A percentile compares a stretch with the other conserved stretches of the same genome.
These are phyloP conservation scores for Aegilops bicornis DNA, from an alignment of 176 grass and related monocot species.

Conservation along the genomic window DNA sequence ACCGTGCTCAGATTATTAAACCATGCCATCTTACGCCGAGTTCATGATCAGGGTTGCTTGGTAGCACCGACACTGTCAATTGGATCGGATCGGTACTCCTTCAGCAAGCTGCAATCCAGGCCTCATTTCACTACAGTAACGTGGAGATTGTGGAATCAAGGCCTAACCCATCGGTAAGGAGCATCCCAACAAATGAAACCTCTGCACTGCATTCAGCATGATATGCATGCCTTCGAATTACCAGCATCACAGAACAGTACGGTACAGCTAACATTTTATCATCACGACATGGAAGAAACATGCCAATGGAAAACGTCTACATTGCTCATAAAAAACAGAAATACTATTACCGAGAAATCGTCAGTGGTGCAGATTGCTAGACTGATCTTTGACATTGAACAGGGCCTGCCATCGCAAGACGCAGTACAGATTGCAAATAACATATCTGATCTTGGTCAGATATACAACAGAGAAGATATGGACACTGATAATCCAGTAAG, in stretches of 20 bases:
- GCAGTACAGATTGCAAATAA: conserved; percentile 84
- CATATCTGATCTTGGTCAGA: conserved; percentile 79
- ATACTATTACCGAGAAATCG: too few relatives aligned
- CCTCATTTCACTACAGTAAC: conserved; percentile 87
- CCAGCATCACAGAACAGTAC: too few relatives aligned
- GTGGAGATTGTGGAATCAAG: conserved; percentile 56
- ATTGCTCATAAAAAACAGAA: too few relatives aligned
- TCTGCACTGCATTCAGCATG: too few relatives aligned
- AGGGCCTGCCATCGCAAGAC: conserved; percentile 75
- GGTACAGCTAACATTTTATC: too few relatives aligned
- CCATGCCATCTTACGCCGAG: not conserved
- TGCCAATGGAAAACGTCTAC: too few relatives aligned
- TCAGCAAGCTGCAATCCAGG: conserved; percentile 93
- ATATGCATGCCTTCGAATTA: too few relatives aligned
- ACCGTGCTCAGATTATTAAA: not conserved
- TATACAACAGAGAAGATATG: conserved; percentile 85
- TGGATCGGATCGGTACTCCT: conserved; percentile 74
- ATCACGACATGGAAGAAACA: not conserved
- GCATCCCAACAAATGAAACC: not conserved
- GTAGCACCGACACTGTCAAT: conserved; percentile 70
- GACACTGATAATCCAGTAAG: not conserved
- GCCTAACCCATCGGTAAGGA: conserved; percentile 43
- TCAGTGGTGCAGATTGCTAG: not conserved
- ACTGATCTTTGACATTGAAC: conserved; percentile 24
- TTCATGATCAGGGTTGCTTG: conserved; percentile 60